phyloP scores from a whole-genome alignment of 768 basidiomycete genomes.

The Xerocomellus amylosporus region DNA sequence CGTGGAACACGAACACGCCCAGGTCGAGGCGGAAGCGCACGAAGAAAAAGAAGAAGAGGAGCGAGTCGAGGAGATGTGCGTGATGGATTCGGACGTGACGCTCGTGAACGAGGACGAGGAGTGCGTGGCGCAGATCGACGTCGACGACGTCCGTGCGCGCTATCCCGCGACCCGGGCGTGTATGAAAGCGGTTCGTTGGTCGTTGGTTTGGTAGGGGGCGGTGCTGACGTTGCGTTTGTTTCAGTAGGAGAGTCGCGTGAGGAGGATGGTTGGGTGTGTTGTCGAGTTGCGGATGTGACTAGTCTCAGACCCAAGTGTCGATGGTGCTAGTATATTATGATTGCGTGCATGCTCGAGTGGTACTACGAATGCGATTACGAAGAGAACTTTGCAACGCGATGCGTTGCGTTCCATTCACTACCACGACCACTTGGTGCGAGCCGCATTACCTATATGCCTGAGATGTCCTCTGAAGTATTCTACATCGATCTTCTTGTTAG shows the following conservation, averaged over 20 bases:
- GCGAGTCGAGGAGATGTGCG: background rate
- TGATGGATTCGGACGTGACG: conserved; percentile 28
- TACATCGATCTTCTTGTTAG: too few relatives aligned
- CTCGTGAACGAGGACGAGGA: conserved; percentile 28
- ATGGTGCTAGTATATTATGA: too few relatives aligned
- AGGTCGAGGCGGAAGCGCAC: background rate
- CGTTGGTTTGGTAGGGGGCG: too few relatives aligned
- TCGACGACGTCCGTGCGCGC: conserved; percentile 17
- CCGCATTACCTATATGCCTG: too few relatives aligned
- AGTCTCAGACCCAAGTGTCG: too few relatives aligned
- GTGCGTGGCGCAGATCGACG: conserved; percentile 8
- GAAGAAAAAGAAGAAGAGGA: background rate
- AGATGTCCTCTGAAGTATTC: too few relatives aligned
- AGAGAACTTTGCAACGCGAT: too few relatives aligned
- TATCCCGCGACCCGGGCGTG: conserved; percentile 18
- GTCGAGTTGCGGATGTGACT: conserved; percentile 19
- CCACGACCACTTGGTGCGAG: too few relatives aligned
- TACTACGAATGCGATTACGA: too few relatives aligned
- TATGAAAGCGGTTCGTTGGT: conserved; percentile 27
- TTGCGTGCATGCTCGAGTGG: too few relatives aligned
- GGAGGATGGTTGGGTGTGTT: conserved; percentile 8
- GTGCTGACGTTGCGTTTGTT: conserved; percentile 1
- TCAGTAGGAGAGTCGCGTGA: conserved; percentile 15
- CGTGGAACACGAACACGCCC: background rate
- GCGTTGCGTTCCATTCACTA: too few relatives aligned